phyloP scores from a whole-genome alignment of 371 early-diverging fungal species.

The Vairimorpha ceranae region DNA sequence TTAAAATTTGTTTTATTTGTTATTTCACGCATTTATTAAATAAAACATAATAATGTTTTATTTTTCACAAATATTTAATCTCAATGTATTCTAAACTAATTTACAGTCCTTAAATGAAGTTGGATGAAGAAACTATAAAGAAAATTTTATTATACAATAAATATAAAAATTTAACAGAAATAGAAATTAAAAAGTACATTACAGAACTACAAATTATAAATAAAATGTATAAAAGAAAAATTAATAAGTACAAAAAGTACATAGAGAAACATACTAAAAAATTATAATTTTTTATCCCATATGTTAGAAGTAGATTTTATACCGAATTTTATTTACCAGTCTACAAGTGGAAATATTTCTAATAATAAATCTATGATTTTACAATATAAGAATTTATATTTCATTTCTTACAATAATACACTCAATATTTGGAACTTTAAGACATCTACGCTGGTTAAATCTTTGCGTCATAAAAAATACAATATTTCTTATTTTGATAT shows the following conservation, averaged over 20 bases:
- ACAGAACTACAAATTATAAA: not conserved
- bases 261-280: not conserved
- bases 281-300: not conserved
- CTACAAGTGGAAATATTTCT: not conserved
- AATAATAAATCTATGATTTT: not conserved
- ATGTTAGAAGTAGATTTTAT: not conserved
- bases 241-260: not conserved
- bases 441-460: not conserved
- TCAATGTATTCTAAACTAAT: not conserved
- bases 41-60: not conserved
- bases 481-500: not conserved
- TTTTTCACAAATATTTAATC: not conserved
- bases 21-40: not conserved
- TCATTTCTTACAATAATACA: not conserved
- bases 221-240: slow-evolving; percentile 7
- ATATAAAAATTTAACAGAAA: not conserved
- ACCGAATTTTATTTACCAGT: slow-evolving; percentile 2
- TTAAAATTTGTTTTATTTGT: too few species aligned
- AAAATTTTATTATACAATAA: not conserved
- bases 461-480: not conserved
- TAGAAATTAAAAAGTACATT: not conserved
- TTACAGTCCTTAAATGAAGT: not conserved
- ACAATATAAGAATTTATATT: not conserved
- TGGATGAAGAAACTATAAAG: slow-evolving; percentile 1
- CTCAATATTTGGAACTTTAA: not conserved